Base-by-base conservation (phyloP, 345 rosid genomes). In the Rhodamnia argentea region DNA sequence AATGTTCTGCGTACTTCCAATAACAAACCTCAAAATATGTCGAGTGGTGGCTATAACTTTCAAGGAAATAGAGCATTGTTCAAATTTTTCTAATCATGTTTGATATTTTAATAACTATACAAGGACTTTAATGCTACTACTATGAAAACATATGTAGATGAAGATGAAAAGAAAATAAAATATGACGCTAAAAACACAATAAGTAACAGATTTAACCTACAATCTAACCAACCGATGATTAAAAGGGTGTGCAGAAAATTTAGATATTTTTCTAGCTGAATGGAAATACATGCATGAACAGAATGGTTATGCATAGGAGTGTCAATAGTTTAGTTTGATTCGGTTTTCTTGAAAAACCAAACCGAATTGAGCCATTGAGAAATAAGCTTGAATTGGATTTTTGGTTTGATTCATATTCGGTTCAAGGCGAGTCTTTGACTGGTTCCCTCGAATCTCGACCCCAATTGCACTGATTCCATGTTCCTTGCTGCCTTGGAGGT, bases 261-360 rank as follows among this genome's bases (percentile, higher is more conserved):
- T 23, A 29, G 44, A 64, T 16, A 64, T 64, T 64, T 64, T 23
- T 32, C 76, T 32, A 82, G 84, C 15, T 3, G 37, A 40, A 23
- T 11, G 57, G 18, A 74, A 56, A 37, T 37, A 40, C 40, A 44
- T 11, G 29, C 42, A 47, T 6, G 26, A 54, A 24, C 50, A 52
- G 44, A 53, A 57, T 82, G 59, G 85, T 78, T 44, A 83, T 74
- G 90, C 97, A n/a, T n/a, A n/a, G n/a, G n/a, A n/a, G n/a, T n/a
- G n/a, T n/a, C n/a, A n/a, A n/a, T n/a, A n/a, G n/a, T n/a, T n/a
- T n/a, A n/a, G n/a, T n/a, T n/a, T n/a, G n/a, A n/a, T n/a, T n/a
- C n/a, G n/a, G n/a, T n/a, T n/a, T n/a, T n/a, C n/a, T n/a, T n/a
- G n/a, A n/a, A n/a, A n/a, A n/a, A n/a, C n/a, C n/a, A n/a, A n/a